These are phyloP conservation scores for Sugiyamaella mastotermitis DNA, from an alignment of 805 yeast genomes.

Conservation along the genomic window DNA sequence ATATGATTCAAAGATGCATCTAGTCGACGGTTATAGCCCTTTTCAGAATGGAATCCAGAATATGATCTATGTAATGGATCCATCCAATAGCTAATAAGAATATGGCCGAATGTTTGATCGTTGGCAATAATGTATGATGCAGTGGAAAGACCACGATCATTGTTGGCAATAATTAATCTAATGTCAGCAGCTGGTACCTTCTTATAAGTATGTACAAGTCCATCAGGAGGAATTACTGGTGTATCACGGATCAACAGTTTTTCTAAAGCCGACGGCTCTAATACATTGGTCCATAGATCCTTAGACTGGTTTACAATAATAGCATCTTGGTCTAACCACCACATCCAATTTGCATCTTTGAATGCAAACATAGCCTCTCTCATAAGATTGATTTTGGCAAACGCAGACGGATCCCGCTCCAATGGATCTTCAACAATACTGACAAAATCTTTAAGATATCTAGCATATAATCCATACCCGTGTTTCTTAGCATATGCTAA, in stretches of 20 bases:
- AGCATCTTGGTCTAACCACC: slow-evolving; percentile 77
- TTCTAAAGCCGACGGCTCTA: slow-evolving; percentile 54
- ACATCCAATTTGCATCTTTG: slow-evolving; percentile 81
- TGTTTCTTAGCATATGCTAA: slow-evolving; percentile 82
- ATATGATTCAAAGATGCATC: slow-evolving; percentile 64
- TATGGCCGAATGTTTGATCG: slow-evolving; percentile 55
- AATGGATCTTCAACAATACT: slow-evolving; percentile 44
- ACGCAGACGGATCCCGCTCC: slow-evolving; percentile 50
- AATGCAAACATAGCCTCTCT: slow-evolving; percentile 90
- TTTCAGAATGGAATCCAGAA: slow-evolving; percentile 48
- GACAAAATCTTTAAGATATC: slow-evolving; percentile 78
- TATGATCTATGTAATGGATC: slow-evolving; percentile 70
- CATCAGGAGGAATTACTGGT: slow-evolving; percentile 50
- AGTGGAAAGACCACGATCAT: slow-evolving; percentile 56
- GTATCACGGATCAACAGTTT: slow-evolving; percentile 61
- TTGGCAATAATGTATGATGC: slow-evolving; percentile 67
- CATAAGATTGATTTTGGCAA: slow-evolving; percentile 59
- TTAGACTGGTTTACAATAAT: slow-evolving; percentile 66
- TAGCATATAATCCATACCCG: slow-evolving; percentile 72
- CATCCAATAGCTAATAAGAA: slow-evolving; percentile 70
- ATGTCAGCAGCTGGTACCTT: slow-evolving; percentile 51
- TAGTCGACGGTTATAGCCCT: slow-evolving; percentile 38
- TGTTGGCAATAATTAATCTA: slow-evolving; percentile 64
- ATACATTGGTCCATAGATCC: slow-evolving; percentile 52
- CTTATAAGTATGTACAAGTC: slow-evolving; percentile 50